A percentile compares a stretch with the other conserved stretches of the same genome.
These are phyloP conservation scores for Yamadazyma atlantica DNA, from an alignment of 1,139 yeast species.

Conservation along the genomic window DNA sequence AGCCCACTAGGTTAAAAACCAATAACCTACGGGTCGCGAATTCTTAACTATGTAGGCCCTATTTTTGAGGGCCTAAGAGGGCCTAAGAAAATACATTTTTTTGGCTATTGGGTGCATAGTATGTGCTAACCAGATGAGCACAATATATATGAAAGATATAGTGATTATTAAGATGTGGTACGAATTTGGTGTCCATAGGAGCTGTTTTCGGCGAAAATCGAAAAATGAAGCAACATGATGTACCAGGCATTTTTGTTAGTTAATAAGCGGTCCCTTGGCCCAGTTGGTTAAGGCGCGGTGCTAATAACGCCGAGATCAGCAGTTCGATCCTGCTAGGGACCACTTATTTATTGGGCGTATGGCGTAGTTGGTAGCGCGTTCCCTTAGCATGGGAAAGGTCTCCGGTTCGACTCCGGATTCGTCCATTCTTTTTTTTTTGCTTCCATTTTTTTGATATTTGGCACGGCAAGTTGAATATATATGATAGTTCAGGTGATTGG, in stretches of 20 bases:
- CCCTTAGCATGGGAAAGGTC: slow-evolving; percentile 91
- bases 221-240: too few species aligned
- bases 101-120: too few species aligned
- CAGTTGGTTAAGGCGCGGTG: slow-evolving; percentile 90
- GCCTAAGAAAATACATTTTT: too few species aligned
- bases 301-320: slow-evolving; percentile 83
- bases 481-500: background rate
- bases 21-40: too few species aligned
- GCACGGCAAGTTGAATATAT: background rate
- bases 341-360: slow-evolving; percentile 64
- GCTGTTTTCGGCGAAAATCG: too few species aligned
- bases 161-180: too few species aligned
- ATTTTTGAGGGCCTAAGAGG: too few species aligned
- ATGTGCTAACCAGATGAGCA: too few species aligned
- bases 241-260: background rate
- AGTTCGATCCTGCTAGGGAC: slow-evolving; percentile 86
- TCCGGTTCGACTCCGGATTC: slow-evolving; percentile 90
- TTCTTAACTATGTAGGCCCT: too few species aligned
- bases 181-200: too few species aligned
- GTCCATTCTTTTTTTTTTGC: slow-evolving; percentile 49
- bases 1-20: too few species aligned
- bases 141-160: too few species aligned
- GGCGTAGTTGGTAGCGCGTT: slow-evolving; percentile 94
- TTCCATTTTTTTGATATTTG: background rate
- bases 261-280: slow-evolving; percentile 70